Percentiles rank a stretch among this genome's conserved stretches.
Evolutionary conservation across 441 rosid species (phyloP).

Genomic region (Syzygium syzygioides): DNA sequence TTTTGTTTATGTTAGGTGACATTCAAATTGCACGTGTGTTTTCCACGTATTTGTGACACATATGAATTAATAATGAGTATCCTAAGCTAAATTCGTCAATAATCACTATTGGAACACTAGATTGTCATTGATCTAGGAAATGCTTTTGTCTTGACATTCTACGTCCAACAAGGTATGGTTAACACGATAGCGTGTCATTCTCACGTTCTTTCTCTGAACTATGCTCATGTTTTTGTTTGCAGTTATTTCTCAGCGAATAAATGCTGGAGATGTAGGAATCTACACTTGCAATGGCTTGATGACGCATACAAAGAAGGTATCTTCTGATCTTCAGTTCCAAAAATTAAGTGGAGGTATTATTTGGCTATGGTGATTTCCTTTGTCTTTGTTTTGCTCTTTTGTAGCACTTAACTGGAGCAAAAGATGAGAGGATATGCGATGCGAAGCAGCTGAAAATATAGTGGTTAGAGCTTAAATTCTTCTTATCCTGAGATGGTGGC

Average conservation of each 20-base stretch:
- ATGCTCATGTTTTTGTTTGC: background rate
- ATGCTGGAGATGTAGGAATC: background rate
- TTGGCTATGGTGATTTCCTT: background rate
- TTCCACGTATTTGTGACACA: background rate
- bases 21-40: background rate
- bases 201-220: background rate
- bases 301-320: background rate
- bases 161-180: background rate
- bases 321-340: background rate
- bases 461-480: fast-evolving
- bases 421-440: background rate
- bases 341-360: no score
- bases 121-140: background rate
- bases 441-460: slow-evolving; percentile 13
- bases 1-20: background rate
- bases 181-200: no score
- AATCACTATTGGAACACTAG: background rate
- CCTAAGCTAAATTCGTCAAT: no score
- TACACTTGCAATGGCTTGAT: background rate
- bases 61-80: background rate
- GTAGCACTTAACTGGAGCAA: background rate
- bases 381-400: background rate
- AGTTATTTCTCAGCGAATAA: slow-evolving; percentile 66
- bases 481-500: background rate
- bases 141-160: background rate